Base-by-base conservation (phyloP, 805 yeast species). In the Kuraishia piskuri region DNA sequence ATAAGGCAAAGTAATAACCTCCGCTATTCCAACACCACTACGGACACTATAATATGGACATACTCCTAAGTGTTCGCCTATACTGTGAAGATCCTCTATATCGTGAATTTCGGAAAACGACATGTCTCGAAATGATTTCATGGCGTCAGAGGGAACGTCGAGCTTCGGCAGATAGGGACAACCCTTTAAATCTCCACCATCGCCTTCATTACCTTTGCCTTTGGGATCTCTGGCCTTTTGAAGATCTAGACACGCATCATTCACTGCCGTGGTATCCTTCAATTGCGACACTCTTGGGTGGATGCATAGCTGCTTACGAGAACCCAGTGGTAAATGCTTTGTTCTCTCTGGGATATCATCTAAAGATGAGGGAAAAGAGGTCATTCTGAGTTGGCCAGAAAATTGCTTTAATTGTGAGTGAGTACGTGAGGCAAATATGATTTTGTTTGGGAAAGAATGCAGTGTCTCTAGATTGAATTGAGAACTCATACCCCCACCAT, bases 361-460 rank as follows among this genome's bases (percentile, higher is more conserved):
- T 53, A 83, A 71, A 0, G 90, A 78, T 0, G 95, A 77, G 2
- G 86, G 85, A 54, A 89, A 84, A 0, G 68, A 57, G 0, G 95
- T 81, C 22, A 86, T 61, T 48, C 73, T 64, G 44, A 91, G 67
- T 59, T 92, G 97, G 17, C 80, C 77, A 0, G 90, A 80, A 62
- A 91, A 88, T 63, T 91, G 98, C 40, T 75, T 74, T 48, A 91
- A 70, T 64, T 91, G 98, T 0, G 97, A 88, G 62, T 91, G 97
- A 0, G 98, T 91, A 66, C 98, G 73, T 1, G 97, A 89, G 0
- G 96, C 76, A 63, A 83, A 90, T 31, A 31, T 31, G 8, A 31
- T 31, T 31, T 31, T 31, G 40, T 31, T 31, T 3, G 40, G 40
- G 40, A 31, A 31, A 31, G 9, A 12, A 10, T n/a, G 9, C n/a